Evolutionary conservation across 2,329 filamentous ascomycete genomes (phyloP).

Genomic region (Helotiales sp.): DNA sequence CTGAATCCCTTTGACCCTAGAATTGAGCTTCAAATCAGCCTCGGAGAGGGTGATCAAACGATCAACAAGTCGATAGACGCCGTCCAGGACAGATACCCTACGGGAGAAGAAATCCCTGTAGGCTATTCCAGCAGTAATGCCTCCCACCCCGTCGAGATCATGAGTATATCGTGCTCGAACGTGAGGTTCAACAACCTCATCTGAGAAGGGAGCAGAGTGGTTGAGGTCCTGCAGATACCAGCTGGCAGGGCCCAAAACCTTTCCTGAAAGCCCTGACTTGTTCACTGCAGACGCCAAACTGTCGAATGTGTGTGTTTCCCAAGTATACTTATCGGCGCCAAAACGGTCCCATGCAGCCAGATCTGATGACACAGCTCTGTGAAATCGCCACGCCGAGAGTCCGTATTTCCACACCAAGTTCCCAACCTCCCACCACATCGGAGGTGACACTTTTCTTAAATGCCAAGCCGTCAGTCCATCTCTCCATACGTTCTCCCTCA

Average conservation of each 20-base stretch:
- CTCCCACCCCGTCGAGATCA: neutral
- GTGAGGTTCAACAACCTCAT: neutral
- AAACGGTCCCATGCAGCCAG: neutral
- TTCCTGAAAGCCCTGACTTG: neutral
- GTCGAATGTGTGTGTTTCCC: neutral
- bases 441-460: neutral
- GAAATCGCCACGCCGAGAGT: neutral
- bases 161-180: neutral
- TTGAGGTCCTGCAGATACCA: neutral
- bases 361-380: neutral
- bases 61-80: neutral
- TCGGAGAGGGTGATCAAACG: neutral
- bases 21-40: neutral
- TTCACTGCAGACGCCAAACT: neutral
- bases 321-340: neutral
- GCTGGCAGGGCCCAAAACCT: neutral
- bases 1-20: neutral
- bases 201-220: neutral
- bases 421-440: neutral
- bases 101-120: neutral
- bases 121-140: neutral
- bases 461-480: neutral
- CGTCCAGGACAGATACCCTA: neutral
- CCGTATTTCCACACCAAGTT: constrained; percentile 1
- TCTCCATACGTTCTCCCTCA: neutral